These are phyloP conservation scores for Harringtonia lauricola DNA, from an alignment of 2,329 filamentous ascomycete species.

Conservation along the genomic window DNA sequence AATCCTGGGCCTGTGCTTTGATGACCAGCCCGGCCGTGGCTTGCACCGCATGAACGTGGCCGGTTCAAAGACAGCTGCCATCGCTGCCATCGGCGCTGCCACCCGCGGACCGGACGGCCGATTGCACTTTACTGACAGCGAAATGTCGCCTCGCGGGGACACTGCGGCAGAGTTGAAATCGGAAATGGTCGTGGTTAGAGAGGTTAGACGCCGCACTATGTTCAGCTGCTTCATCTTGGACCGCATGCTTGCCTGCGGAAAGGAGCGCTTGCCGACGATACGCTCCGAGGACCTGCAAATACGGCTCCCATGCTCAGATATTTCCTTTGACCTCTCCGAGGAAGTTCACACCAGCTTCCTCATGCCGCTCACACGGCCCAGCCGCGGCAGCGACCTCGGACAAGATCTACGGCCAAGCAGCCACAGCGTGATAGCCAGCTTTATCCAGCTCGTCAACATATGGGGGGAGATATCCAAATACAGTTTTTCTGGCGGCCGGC, in stretches of 20 bases:
- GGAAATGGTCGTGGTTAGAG: slow-evolving; percentile 42
- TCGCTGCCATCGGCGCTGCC: neutral
- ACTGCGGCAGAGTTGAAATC: neutral
- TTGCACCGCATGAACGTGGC: slow-evolving; percentile 5
- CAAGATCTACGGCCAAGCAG: slow-evolving; percentile 15
- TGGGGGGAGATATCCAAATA: slow-evolving; percentile 48
- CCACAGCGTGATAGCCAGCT: slow-evolving; percentile 39
- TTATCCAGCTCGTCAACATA: slow-evolving; percentile 47
- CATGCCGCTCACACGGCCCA: slow-evolving; percentile 2
- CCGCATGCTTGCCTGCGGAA: slow-evolving; percentile 55
- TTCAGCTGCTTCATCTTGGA: slow-evolving; percentile 68
- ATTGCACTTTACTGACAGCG: too few species aligned
- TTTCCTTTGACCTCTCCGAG: slow-evolving; percentile 50
- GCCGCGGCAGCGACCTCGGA: neutral
- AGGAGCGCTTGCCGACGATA: slow-evolving; percentile 48
- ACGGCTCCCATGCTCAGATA: slow-evolving; percentile 57
- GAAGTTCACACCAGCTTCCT: slow-evolving; percentile 44
- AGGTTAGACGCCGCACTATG: slow-evolving; percentile 58
- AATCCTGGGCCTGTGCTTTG: slow-evolving; percentile 48
- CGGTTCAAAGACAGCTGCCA: neutral
- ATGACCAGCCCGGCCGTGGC: slow-evolving; percentile 24
- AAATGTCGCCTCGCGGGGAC: neutral
- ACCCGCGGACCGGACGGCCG: too few species aligned
- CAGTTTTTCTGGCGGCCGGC: slow-evolving; percentile 39
- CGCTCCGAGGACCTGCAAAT: slow-evolving; percentile 48